These are phyloP conservation scores for Trametes gibbosa DNA, from an alignment of 768 basidiomycete species.

Conservation along the genomic window DNA sequence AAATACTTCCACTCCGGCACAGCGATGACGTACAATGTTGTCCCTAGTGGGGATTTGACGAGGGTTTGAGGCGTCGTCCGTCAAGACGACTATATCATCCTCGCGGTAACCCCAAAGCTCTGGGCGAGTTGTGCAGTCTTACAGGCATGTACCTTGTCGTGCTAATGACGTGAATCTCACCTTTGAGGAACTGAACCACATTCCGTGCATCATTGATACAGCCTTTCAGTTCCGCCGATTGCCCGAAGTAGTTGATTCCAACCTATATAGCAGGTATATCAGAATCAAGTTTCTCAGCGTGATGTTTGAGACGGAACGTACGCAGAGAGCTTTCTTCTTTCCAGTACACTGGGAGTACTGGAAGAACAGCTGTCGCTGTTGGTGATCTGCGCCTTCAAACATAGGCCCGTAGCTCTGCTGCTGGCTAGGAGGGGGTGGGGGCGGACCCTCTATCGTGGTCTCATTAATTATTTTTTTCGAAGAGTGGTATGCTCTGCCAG, in stretches of 20 bases:
- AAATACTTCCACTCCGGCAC: background rate
- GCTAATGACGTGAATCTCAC: constrained; percentile 21
- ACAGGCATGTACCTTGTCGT: no score
- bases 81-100: constrained; percentile 58
- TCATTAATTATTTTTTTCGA: background rate
- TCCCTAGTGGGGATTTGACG: constrained; percentile 47
- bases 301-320: constrained; percentile 27
- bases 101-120: constrained; percentile 45
- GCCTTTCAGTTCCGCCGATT: constrained; percentile 42
- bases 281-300: no score
- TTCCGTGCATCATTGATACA: constrained; percentile 64
- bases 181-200: constrained; percentile 45
- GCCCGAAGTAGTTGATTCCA: constrained; percentile 53
- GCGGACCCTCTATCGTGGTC: constrained; percentile 25
- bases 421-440: constrained; percentile 34
- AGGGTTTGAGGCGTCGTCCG: constrained; percentile 46
- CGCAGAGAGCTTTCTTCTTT: constrained; percentile 51
- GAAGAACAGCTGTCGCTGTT: constrained; percentile 44
- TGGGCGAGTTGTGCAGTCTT: constrained; percentile 6
- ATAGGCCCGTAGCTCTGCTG: constrained; percentile 46
- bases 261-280: constrained; percentile 33
- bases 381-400: constrained; percentile 32
- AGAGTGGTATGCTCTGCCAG: background rate
- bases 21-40: constrained; percentile 44
- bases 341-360: constrained; percentile 58